Evolutionary conservation across 805 yeast genomes (phyloP), one percentile per base, ranked within the genome.

Genomic region (Cyberlindnera americana): DNA sequence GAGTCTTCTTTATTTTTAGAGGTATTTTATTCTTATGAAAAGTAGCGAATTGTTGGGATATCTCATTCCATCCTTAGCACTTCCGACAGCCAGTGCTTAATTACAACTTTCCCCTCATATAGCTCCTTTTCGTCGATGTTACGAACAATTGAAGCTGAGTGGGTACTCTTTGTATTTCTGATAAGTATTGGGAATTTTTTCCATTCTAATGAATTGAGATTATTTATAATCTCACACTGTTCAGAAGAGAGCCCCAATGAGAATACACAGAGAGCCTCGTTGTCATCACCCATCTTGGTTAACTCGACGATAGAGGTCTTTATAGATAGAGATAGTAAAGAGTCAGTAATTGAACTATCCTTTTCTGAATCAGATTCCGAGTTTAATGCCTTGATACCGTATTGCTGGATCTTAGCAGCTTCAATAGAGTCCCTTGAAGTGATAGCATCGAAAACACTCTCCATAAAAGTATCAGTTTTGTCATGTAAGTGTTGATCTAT

Each of bases 101-200:
- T 72, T 5, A 83, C 86, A 3, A 67, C 56, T 51, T 77, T 73
- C 1, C 96, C 96, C 59, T 87, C 95, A 24, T 61, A 75, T 46
- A 81, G 79, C 10, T 70, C 69, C 10, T 70, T 68, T 22, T 72
- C 74, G 18, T 64, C 63, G n/a, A 59, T 55, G 46, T 72, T 76
- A 35, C 95, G 71, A 30, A 81, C 85, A 43, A 87, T 83, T 2
- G 87, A 81, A 2, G 93, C 95, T 1, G 95, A 87, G 54, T 87
- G 96, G 1, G 95, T 75, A 31, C 79, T 74, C 35, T 70, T 70
- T 6, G 91, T 80, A 22, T 73, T 65, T 27, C 81, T 70, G 42
- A 87, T 82, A 43, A 81, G 72, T 19, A 87, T 70, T 0, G 93
- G 90, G 49, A 61, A 81, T 56, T 85, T 87, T 30, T 65, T 59